Evolutionary conservation across 1,139 yeast species (phyloP).

Genomic region (Suhomyces chickasaworum): DNA sequence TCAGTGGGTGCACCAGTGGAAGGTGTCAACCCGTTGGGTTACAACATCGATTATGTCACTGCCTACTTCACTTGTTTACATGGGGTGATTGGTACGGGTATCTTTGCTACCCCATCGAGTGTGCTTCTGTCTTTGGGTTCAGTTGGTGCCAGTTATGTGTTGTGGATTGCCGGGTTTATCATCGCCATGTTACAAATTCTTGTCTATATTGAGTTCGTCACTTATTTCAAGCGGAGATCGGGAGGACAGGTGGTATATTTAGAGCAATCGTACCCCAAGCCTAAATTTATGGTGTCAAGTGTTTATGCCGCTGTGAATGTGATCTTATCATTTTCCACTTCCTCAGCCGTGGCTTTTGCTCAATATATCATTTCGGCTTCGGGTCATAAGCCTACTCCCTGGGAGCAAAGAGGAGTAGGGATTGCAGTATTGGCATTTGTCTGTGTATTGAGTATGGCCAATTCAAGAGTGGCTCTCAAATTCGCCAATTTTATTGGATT

Average conservation of each 20-base stretch:
- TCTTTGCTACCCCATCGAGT: slow-evolving; percentile 44
- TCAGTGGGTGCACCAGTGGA: slow-evolving; percentile 43
- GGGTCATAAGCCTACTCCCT: slow-evolving; percentile 32
- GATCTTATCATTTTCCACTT: slow-evolving; percentile 39
- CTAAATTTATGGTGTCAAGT: slow-evolving; percentile 42
- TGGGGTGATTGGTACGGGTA: slow-evolving; percentile 51
- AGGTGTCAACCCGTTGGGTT: slow-evolving; percentile 39
- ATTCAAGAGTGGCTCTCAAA: slow-evolving; percentile 35
- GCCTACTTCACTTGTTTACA: slow-evolving; percentile 38
- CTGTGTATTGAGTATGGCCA: slow-evolving; percentile 29
- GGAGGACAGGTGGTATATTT: slow-evolving; percentile 49
- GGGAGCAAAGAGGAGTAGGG: slow-evolving; percentile 48
- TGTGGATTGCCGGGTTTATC: slow-evolving; percentile 43
- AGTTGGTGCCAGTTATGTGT: slow-evolving; percentile 43
- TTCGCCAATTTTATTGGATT: slow-evolving; percentile 41
- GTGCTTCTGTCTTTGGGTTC: slow-evolving; percentile 41
- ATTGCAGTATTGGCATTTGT: slow-evolving; percentile 36
- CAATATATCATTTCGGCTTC: slow-evolving; percentile 42
- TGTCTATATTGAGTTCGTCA: slow-evolving; percentile 42
- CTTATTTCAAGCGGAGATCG: slow-evolving; percentile 38
- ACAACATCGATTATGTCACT: slow-evolving; percentile 33
- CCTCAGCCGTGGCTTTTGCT: slow-evolving; percentile 48
- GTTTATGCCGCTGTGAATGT: slow-evolving; percentile 46
- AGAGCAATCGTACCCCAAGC: slow-evolving; percentile 46
- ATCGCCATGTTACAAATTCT: slow-evolving; percentile 37